A percentile compares a stretch with the other conserved stretches of the same genome.
Conservation (phyloP, 1,139 yeast species). For the Lizanozyma gosingica region DNA sequence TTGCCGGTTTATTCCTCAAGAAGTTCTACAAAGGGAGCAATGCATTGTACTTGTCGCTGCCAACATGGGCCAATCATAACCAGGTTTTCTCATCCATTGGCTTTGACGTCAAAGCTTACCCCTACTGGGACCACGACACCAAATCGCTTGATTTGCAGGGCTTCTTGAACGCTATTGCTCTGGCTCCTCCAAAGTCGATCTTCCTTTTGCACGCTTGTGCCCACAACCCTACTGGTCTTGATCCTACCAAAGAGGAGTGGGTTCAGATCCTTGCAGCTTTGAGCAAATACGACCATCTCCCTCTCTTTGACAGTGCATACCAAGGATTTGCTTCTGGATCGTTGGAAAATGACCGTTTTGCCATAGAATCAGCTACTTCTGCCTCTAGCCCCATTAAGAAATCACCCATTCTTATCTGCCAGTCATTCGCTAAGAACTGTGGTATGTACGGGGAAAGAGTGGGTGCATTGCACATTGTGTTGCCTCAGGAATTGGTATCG, state of each 20-base stretch:
- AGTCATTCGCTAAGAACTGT: constrained; percentile 95
- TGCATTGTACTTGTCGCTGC: constrained; percentile 67
- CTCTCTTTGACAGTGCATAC: constrained; percentile 91
- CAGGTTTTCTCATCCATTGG: constrained; percentile 57
- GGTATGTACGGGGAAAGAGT: constrained; percentile 98
- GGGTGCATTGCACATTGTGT: constrained; percentile 78
- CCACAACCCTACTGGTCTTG: constrained; percentile 97
- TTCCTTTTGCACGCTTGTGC: constrained; percentile 92
- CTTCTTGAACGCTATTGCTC: constrained; percentile 51
- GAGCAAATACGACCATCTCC: constrained; percentile 53
- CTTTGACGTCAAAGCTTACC: constrained; percentile 40
- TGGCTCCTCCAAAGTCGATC: constrained; percentile 71
- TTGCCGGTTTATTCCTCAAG: constrained; percentile 70
- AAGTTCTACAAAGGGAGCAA: constrained; percentile 39
- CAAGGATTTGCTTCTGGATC: constrained; percentile 96
- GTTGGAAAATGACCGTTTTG: constrained; percentile 70
- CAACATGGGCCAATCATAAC: constrained; percentile 96
- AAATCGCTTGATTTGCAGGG: constrained; percentile 64
- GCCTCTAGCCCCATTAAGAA: constrained; percentile 10
- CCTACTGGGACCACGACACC: constrained; percentile 59
- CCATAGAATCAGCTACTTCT: constrained; percentile 41
- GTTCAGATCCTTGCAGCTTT: constrained; percentile 54
- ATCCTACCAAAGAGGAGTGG: constrained; percentile 87
- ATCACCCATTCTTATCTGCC: constrained; percentile 65
- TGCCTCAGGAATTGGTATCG: constrained; percentile 32